Evolutionary conservation across 2,329 filamentous ascomycete genomes (phyloP).

Genomic region (Metarhizium humberi): DNA sequence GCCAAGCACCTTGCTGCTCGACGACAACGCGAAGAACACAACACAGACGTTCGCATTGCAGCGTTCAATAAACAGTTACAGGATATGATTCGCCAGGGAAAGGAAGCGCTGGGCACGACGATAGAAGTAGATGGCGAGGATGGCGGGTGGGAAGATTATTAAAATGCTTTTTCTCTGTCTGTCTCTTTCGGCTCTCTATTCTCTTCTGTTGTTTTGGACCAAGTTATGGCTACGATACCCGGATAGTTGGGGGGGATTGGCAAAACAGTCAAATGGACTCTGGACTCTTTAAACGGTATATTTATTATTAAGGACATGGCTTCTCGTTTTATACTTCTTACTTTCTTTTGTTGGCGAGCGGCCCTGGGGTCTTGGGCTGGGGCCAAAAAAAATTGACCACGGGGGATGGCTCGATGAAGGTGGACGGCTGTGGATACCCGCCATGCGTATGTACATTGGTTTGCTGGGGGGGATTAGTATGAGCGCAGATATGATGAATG

Average conservation of each 20-base stretch:
- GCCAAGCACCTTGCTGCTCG: constrained; percentile 66
- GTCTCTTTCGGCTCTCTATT: not conserved
- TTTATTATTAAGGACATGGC: not conserved
- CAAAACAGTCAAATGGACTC: not conserved
- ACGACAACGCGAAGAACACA: constrained; percentile 62
- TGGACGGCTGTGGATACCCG: too few species aligned
- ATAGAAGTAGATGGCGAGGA: constrained; percentile 53
- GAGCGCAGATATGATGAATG: not conserved
- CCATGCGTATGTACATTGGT: too few species aligned
- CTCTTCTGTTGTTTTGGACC: not conserved
- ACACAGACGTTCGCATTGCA: constrained; percentile 70
- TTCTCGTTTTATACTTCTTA: not conserved
- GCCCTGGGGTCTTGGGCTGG: not conserved
- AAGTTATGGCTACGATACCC: constrained; percentile 6
- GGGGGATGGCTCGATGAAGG: too few species aligned
- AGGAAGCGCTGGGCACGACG: constrained; percentile 71
- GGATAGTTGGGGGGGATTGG: not conserved
- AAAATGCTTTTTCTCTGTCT: not conserved
- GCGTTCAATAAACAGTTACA: constrained; percentile 71
- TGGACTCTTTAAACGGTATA: not conserved
- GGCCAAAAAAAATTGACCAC: too few species aligned
- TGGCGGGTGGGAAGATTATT: constrained; percentile 25
- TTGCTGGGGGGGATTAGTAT: too few species aligned
- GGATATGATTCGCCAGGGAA: constrained; percentile 82
- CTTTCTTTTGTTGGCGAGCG: not conserved